Evolutionary conservation across 164 flowering plant genomes (phyloP).

Genomic region (Aristolochia fimbriata): DNA sequence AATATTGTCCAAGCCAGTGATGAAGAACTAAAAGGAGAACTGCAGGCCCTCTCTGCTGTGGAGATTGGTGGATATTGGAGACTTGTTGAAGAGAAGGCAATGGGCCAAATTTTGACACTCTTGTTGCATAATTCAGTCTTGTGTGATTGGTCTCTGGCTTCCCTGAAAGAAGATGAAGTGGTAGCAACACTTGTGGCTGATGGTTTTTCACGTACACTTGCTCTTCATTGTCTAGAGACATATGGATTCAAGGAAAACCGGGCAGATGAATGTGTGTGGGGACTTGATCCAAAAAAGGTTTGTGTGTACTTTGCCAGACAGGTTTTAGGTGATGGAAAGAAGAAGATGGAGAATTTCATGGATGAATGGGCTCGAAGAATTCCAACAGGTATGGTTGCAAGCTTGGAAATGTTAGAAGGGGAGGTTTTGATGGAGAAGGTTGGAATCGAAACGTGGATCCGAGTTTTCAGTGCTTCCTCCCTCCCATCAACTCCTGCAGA

Average conservation of each 20-base stretch:
- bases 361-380: constrained; percentile 54
- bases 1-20: constrained; percentile 79
- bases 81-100: constrained; percentile 56
- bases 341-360: constrained; percentile 63
- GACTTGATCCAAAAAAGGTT: constrained; percentile 51
- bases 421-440: constrained; percentile 72
- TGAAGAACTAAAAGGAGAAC: constrained; percentile 53
- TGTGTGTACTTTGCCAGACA: constrained; percentile 67
- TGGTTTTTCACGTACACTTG: constrained; percentile 49
- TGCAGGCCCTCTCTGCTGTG: constrained; percentile 56
- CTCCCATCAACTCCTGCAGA: constrained; percentile 68
- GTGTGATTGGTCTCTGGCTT: constrained; percentile 60
- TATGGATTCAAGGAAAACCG: constrained; percentile 40
- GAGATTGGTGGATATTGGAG: constrained; percentile 92
- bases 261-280: constrained; percentile 36
- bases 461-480: constrained; percentile 55
- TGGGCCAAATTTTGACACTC: constrained; percentile 42
- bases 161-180: constrained; percentile 54
- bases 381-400: constrained; percentile 57
- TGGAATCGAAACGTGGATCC: constrained; percentile 69
- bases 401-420: constrained; percentile 80
- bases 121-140: constrained; percentile 49
- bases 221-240: constrained; percentile 51
- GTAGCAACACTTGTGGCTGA: constrained; percentile 40
- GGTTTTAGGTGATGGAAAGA: constrained; percentile 50